A percentile compares a stretch with the other conserved stretches of the same genome.
Conservation (phyloP, 2,329 filamentous ascomycete species). For the Neonectria faginata region DNA sequence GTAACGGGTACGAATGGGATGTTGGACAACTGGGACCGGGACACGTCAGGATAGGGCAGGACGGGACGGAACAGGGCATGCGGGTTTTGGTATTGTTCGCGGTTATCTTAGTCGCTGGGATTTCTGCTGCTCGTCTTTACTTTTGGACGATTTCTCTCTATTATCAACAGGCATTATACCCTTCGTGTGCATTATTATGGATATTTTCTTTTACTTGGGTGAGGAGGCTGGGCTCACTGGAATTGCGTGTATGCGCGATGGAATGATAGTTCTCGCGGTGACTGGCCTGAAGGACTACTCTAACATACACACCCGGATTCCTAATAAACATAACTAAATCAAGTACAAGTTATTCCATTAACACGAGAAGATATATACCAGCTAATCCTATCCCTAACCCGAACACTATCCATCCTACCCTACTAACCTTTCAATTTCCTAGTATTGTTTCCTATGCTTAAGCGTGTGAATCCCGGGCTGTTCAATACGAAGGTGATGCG, state of each 20-base stretch:
- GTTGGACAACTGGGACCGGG: constrained; percentile 19
- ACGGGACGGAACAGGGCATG: constrained; percentile 8
- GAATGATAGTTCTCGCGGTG: constrained; percentile 4
- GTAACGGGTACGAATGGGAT: constrained; percentile 24
- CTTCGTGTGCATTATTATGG: constrained; percentile 44
- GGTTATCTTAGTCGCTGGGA: constrained; percentile 30
- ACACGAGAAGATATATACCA: too few relatives aligned
- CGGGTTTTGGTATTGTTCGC: constrained; percentile 23
- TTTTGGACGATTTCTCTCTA: constrained; percentile 30
- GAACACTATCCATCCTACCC: too few relatives aligned
- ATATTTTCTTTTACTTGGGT: constrained; percentile 5
- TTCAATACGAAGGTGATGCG: constrained; percentile 12
- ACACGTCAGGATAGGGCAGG: constrained; percentile 9
- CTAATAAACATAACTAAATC: too few relatives aligned
- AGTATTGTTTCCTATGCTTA: too few relatives aligned
- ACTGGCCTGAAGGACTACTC: too few relatives aligned
- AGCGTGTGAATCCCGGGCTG: too few relatives aligned
- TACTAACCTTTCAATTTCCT: too few relatives aligned
- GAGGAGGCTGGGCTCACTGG: constrained; percentile 8
- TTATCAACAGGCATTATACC: constrained; percentile 50
- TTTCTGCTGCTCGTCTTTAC: constrained; percentile 25
- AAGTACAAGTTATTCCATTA: too few relatives aligned
- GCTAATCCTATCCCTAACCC: too few relatives aligned
- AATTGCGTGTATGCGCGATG: constrained; percentile 10
- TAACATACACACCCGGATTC: too few relatives aligned